Conservation (phyloP, 2,329 filamentous ascomycete genomes). For the Aureobasidium leucospermi region DNA sequence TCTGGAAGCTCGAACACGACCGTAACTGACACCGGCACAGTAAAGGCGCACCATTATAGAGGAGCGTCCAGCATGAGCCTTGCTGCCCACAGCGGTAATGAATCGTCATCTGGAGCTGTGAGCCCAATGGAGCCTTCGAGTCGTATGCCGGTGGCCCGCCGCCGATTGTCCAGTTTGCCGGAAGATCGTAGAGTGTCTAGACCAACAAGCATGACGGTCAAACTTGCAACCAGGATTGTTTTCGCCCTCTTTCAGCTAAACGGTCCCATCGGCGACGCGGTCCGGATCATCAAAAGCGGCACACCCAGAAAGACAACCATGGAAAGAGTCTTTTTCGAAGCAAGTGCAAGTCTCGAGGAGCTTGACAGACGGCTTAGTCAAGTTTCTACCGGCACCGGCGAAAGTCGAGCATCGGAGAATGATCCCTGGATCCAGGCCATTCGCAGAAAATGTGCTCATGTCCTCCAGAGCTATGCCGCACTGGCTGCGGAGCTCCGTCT, state of each 20-base stretch:
- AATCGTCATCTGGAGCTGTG: slow-evolving; percentile 25
- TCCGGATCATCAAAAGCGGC: slow-evolving; percentile 16
- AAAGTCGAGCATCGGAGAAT: slow-evolving; percentile 31
- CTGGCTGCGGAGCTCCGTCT: slow-evolving; percentile 43
- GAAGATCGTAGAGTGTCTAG: slow-evolving; percentile 18
- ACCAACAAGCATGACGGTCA: slow-evolving; percentile 15
- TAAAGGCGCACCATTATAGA: slow-evolving; percentile 26
- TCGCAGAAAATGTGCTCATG: slow-evolving; percentile 36
- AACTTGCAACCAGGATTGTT: slow-evolving; percentile 14
- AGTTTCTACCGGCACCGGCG: slow-evolving; percentile 41
- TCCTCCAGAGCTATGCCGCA: slow-evolving; percentile 44
- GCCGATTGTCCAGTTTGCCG: slow-evolving; percentile 16
- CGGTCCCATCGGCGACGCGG: slow-evolving; percentile 15
- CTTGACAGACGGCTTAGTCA: slow-evolving; percentile 48
- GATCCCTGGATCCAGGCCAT: slow-evolving; percentile 19
- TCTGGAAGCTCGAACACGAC: slow-evolving; percentile 31
- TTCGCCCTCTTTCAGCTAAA: slow-evolving; percentile 17
- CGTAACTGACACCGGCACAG: slow-evolving; percentile 22
- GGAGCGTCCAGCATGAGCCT: slow-evolving; percentile 24
- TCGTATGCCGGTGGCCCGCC: slow-evolving; percentile 9
- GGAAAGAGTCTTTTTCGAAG: slow-evolving; percentile 34
- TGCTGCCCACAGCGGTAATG: slow-evolving; percentile 22
- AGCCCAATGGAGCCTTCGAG: slow-evolving; percentile 24
- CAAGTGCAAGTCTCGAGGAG: slow-evolving; percentile 49
- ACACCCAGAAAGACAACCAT: slow-evolving; percentile 13